These are phyloP conservation scores for Lentinula raphanica DNA, from an alignment of 768 basidiomycete genomes.

Conservation along the genomic window DNA sequence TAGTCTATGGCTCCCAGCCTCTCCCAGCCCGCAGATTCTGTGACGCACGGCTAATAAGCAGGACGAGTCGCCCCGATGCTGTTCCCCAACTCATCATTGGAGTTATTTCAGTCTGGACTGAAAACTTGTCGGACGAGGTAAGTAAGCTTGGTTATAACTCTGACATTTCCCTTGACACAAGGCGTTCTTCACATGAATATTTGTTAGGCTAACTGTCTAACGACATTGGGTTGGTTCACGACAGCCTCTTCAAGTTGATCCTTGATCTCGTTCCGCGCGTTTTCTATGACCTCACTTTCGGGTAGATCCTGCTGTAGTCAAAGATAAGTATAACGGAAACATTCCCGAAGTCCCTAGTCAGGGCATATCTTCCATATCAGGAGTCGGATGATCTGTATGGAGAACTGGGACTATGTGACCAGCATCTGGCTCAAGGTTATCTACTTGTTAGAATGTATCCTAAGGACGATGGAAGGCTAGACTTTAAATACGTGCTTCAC, in stretches of 20 bases:
- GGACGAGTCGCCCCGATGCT: too few relatives aligned
- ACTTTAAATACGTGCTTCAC: not conserved
- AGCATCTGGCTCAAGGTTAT: not conserved
- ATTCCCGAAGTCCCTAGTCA: slow-evolving; percentile 1
- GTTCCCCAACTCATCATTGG: too few relatives aligned
- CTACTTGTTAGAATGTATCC: not conserved
- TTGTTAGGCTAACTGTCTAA: not conserved
- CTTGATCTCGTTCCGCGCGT: not conserved
- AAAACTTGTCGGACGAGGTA: too few relatives aligned
- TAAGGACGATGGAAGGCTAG: not conserved
- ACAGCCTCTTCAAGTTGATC: not conserved
- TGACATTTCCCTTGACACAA: too few relatives aligned
- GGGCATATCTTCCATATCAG: not conserved
- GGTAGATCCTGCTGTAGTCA: not conserved
- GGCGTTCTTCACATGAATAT: too few relatives aligned
- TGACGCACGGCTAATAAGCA: too few relatives aligned
- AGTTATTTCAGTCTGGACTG: too few relatives aligned
- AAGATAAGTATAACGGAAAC: slow-evolving; percentile 5
- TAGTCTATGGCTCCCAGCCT: not conserved
- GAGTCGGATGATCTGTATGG: slow-evolving; percentile 3
- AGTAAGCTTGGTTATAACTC: too few relatives aligned
- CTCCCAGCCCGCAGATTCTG: too few relatives aligned
- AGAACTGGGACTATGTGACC: not conserved
- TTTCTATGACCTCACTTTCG: slow-evolving; percentile 4
- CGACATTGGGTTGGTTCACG: not conserved